Conservation (phyloP, 176 grass and related monocot genomes). For the Typha latifolia region DNA sequence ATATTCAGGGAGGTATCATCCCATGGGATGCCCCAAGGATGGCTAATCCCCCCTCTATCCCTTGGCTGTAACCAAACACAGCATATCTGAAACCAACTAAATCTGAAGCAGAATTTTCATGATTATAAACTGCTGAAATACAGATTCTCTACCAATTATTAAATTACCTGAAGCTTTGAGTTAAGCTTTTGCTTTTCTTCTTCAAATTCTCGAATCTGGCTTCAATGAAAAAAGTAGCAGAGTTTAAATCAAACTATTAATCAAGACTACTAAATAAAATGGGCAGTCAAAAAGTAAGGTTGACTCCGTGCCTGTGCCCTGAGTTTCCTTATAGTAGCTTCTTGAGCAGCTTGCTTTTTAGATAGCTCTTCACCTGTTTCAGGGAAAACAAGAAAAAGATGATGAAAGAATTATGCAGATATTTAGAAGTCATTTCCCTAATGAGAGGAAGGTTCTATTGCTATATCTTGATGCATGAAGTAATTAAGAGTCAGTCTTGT, state of each 20-base stretch:
- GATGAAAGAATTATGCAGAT: neutral
- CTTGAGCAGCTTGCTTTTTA: conserved; percentile 98
- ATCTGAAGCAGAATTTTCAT: neutral
- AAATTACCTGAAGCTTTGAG: conserved; percentile 93
- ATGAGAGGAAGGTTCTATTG: neutral
- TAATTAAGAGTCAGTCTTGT: no score
- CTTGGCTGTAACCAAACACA: neutral
- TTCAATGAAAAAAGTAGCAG: conserved; percentile 30
- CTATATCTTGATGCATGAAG: neutral
- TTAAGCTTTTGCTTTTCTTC: conserved; percentile 95
- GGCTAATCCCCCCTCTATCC: no score
- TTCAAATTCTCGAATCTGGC: conserved; percentile 92
- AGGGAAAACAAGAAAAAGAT: conserved; percentile 10
- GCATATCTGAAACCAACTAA: neutral
- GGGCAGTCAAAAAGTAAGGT: conserved; percentile 1
- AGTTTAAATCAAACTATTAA: conserved; percentile 9
- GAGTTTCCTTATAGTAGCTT: conserved; percentile 95
- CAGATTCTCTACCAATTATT: neutral
- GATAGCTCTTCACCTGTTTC: conserved; percentile 93
- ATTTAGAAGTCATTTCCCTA: conserved; percentile 1
- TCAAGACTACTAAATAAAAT: conserved; percentile 10
- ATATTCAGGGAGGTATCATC: no score
- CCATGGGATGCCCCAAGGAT: no score
- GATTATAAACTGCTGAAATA: neutral
- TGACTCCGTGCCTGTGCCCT: conserved; percentile 74